Percentiles rank a stretch among this genome's conserved stretches.
phyloP scores from a whole-genome alignment of 129 eudicot genomes.

The Ambrosia trifida region DNA sequence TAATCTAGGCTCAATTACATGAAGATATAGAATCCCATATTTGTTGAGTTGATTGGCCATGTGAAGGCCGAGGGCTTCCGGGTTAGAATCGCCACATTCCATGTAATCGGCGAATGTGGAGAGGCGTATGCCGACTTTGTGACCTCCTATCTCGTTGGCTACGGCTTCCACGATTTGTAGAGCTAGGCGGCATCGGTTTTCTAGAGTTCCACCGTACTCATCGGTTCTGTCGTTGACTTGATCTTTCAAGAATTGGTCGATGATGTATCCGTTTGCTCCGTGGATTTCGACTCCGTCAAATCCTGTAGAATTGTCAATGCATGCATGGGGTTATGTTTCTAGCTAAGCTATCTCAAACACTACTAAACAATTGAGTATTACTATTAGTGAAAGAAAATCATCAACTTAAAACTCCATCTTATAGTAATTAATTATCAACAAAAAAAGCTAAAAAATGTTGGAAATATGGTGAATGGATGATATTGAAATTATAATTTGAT shows the following conservation, averaged over 20 bases:
- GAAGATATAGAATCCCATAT: slow-evolving; percentile 32
- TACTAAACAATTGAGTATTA: too few relatives aligned
- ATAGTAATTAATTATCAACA: too few relatives aligned
- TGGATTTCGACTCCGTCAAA: slow-evolving; percentile 72
- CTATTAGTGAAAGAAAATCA: too few relatives aligned
- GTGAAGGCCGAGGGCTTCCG: slow-evolving; percentile 53
- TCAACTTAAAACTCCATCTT: too few relatives aligned
- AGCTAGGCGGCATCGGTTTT: slow-evolving; percentile 55
- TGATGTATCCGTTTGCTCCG: slow-evolving; percentile 61
- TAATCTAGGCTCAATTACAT: slow-evolving; percentile 43
- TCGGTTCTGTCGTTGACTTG: slow-evolving; percentile 53
- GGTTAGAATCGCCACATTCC: slow-evolving; percentile 53
- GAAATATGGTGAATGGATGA: too few relatives aligned
- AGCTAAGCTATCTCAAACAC: neutral
- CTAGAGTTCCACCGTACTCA: slow-evolving; percentile 52
- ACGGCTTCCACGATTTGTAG: slow-evolving; percentile 50
- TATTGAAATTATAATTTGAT: too few relatives aligned
- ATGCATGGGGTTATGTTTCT: neutral
- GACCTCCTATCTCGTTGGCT: slow-evolving; percentile 46
- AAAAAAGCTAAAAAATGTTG: too few relatives aligned
- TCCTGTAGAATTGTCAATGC: slow-evolving; percentile 22
- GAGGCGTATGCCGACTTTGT: slow-evolving; percentile 50
- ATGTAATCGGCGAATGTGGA: slow-evolving; percentile 45
- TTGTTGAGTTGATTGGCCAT: slow-evolving; percentile 53
- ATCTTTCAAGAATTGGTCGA: slow-evolving; percentile 61